A percentile compares a stretch with the other conserved stretches of the same genome.
Conservation (phyloP, 2,329 filamentous ascomycete genomes). For the Didymella glomerata region DNA sequence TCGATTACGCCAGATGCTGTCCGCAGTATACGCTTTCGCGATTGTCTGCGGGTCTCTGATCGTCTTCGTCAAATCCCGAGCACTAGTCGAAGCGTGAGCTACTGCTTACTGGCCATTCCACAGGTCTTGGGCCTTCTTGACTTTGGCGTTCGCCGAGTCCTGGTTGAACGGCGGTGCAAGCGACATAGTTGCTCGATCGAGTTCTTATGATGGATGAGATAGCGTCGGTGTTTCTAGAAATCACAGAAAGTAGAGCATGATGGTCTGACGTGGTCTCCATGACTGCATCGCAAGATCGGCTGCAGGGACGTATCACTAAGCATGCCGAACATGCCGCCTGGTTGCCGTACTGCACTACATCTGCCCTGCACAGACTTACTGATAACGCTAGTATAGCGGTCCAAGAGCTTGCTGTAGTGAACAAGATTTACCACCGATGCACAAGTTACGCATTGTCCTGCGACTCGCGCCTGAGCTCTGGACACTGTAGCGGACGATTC, state of each 20-base stretch:
- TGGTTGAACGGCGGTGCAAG: conserved; percentile 75
- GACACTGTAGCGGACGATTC: background rate
- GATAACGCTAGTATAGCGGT: background rate
- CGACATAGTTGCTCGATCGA: conserved; percentile 46
- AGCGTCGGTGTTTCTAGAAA: background rate
- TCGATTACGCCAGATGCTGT: conserved; percentile 84
- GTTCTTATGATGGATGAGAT: background rate
- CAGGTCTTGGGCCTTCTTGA: conserved; percentile 82
- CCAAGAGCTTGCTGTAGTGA: background rate
- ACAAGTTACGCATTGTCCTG: background rate
- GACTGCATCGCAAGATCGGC: background rate
- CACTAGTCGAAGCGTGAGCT: too few relatives aligned
- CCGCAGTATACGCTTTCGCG: conserved; percentile 76
- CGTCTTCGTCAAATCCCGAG: conserved; percentile 9
- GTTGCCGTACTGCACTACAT: background rate
- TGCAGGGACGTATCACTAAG: background rate
- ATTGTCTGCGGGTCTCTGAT: conserved; percentile 69
- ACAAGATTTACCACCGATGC: background rate
- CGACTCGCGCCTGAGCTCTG: background rate
- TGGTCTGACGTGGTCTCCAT: background rate
- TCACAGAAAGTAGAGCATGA: background rate
- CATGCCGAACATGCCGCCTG: conserved; percentile 11
- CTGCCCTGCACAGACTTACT: background rate
- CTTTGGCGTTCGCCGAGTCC: conserved; percentile 76
- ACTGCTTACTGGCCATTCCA: conserved; percentile 78